Base-by-base conservation (phyloP, 2,329 filamentous ascomycete genomes). In the Clonostachys rosea region DNA sequence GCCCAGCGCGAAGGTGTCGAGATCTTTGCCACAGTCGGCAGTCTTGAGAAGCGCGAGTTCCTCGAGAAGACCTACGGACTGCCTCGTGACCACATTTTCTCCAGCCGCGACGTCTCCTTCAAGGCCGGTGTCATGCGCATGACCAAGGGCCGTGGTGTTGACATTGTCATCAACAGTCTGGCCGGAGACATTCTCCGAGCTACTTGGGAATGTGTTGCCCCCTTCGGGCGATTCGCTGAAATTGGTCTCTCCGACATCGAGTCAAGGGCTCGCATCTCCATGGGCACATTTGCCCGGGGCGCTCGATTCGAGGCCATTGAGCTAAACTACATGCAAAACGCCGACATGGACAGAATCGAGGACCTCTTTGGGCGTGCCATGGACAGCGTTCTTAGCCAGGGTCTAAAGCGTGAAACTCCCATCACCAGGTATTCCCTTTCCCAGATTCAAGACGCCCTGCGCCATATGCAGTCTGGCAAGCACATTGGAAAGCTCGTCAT, bases 401-500 rank as follows among this genome's bases (percentile, higher is more conserved):
- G 40, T 7, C 16, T 42, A 11, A 42, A 42, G 16, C 40, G 40
- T 18, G 6, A 6, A 30, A 30, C 24, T 30, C 55, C 47, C 17
- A 52, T 50, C 14, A 59, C 63, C 34, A 40, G 53, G 16, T 59
- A 64, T 42, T 43, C 47, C 5, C 54, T 59, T 1, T 50, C 54
- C 2, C 46, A 64, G 3, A 54, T 71, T 1, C 52, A 59, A 10
- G 61, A 68, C 11, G 71, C 70, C 0, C 71, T 76, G 50, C 56
- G 68, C 1, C 60, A 66, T 40, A 66, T 77, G 65, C 68, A 74
- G 46, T 57, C 56, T 3, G 71, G 69, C 1, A 56, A 55, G 30
- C 71, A 75, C 49, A 67, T 74, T 13, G 52, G 52, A 0, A 74
- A 73, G 45, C 66, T 75, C 14, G 61, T 75, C 12, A 44, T 71